These are phyloP conservation scores for Termitomyces sp. DNA, from an alignment of 768 basidiomycete species.

Conservation along the genomic window DNA sequence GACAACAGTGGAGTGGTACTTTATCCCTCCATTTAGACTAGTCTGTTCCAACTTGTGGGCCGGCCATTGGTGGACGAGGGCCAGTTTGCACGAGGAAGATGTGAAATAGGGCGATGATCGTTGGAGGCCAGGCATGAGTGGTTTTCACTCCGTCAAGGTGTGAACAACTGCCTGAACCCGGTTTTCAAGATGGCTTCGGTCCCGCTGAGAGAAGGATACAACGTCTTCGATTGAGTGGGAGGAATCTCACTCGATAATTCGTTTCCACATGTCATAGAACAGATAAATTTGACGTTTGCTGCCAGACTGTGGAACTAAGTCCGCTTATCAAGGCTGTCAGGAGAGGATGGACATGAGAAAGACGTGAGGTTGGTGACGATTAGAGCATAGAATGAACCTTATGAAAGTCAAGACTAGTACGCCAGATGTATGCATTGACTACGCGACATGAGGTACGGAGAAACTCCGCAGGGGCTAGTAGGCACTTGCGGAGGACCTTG, in stretches of 20 bases:
- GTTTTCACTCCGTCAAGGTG: background rate
- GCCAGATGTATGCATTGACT: background rate
- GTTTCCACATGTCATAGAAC: background rate
- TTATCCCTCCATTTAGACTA: conserved; percentile 13
- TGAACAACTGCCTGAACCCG: background rate
- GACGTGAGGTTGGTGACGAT: background rate
- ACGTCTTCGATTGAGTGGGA: background rate
- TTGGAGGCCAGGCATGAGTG: background rate
- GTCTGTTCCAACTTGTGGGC: background rate
- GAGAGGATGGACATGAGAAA: background rate
- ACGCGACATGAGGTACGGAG: background rate
- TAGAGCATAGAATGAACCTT: background rate
- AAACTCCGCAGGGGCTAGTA: conserved; percentile 1
- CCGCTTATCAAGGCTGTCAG: conserved; percentile 5
- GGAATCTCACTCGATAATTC: conserved; percentile 4
- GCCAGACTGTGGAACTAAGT: background rate
- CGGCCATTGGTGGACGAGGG: background rate
- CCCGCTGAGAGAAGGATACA: conserved; percentile 1
- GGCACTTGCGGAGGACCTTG: background rate
- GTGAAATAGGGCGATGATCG: background rate
- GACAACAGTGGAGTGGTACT: background rate
- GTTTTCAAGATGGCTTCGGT: background rate
- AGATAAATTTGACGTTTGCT: background rate
- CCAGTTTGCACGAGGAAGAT: background rate
- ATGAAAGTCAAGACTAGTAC: background rate